Conservation (phyloP, 352 stramenopile species). For the Phytophthora ohioensis region DNA sequence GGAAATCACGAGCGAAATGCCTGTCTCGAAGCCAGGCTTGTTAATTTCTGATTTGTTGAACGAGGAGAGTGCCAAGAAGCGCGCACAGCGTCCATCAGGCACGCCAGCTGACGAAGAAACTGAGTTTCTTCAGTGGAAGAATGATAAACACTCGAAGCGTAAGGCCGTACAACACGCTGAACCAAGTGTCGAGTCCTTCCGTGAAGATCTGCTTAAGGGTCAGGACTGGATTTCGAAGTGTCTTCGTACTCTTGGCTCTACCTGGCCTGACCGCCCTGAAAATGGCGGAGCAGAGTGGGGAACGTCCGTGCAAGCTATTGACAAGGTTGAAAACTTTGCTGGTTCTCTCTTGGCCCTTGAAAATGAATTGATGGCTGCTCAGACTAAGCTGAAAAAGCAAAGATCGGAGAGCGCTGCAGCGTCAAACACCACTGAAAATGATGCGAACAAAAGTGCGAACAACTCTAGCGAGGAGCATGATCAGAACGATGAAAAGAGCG, state of each 20-base stretch:
- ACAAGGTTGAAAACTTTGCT: slow-evolving; percentile 50
- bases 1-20: slow-evolving; percentile 68
- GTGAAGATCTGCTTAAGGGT: slow-evolving; percentile 62
- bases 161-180: slow-evolving; percentile 33
- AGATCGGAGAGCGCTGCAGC: slow-evolving; percentile 10
- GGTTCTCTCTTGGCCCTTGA: slow-evolving; percentile 65
- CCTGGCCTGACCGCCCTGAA: slow-evolving; percentile 60
- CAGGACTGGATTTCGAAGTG: slow-evolving; percentile 72
- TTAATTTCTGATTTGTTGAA: slow-evolving; percentile 81
- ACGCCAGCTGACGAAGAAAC: slow-evolving; percentile 13
- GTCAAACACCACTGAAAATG: slow-evolving; percentile 4
- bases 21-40: slow-evolving; percentile 73
- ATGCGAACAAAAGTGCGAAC: slow-evolving; percentile 23
- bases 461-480: slow-evolving; percentile 33
- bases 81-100: slow-evolving; percentile 28
- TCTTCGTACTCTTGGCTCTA: slow-evolving; percentile 68
- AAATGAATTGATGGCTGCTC: slow-evolving; percentile 66
- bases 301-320: slow-evolving; percentile 48
- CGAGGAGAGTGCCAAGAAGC: slow-evolving; percentile 67
- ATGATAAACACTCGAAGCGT: slow-evolving; percentile 62
- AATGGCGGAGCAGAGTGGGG: slow-evolving; percentile 57
- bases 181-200: slow-evolving; percentile 59
- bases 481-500: slow-evolving; percentile 59
- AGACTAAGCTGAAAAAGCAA: slow-evolving; percentile 44
- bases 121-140: slow-evolving; percentile 69